Base-by-base conservation (phyloP, 2,329 filamentous ascomycete species). In the Ambrosiella beaveri region DNA sequence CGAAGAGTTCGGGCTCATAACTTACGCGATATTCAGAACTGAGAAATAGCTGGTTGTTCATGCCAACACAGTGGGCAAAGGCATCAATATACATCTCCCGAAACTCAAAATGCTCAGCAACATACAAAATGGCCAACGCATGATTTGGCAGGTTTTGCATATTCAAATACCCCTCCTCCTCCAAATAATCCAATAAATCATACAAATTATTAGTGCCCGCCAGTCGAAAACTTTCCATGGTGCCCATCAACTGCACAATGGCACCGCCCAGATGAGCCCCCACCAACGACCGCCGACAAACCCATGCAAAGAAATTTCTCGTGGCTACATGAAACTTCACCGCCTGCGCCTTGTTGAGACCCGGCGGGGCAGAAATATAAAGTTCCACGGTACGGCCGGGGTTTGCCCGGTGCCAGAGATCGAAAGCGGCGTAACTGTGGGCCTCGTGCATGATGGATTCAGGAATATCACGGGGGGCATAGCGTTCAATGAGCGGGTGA, bases 31-130 rank as follows among this genome's bases (percentile, higher is more conserved):
- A 86, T 62, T 86, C 85, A 1, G 75, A 66, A 62, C 76, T 78
- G 5, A 69, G 65, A 45, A 74, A 71, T 4, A 90, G 62, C 35
- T 72, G 71, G 17, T 85, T 79, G 61, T 77, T 78, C 86, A 91
- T 89, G 49, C 86, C 87, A 40, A 85, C 83, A 65, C 86, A 88
- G 65, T 93, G 87, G 12, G 79, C 76, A 68, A 90, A 88, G 0
- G 86, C 82, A 64, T 86, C 78, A 9, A 82, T 75, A 73, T 87
- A 91, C 11, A 87, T 69, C n/a, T 80, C 75, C 57, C 72, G 73
- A 35, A 85, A 68, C 56, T 78, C 76, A 62, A 82, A 83, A 19
- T 75, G 71, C 65, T 91, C 86, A 1, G 85, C 81, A 49, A 88
- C 75, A 55, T 78, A 77, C 11, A 91, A 70, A 50, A 83, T 71